Evolutionary conservation across 371 early-diverging fungal species (phyloP), one percentile per base, ranked within the genome.

Genomic region (Mucor sp.): DNA sequence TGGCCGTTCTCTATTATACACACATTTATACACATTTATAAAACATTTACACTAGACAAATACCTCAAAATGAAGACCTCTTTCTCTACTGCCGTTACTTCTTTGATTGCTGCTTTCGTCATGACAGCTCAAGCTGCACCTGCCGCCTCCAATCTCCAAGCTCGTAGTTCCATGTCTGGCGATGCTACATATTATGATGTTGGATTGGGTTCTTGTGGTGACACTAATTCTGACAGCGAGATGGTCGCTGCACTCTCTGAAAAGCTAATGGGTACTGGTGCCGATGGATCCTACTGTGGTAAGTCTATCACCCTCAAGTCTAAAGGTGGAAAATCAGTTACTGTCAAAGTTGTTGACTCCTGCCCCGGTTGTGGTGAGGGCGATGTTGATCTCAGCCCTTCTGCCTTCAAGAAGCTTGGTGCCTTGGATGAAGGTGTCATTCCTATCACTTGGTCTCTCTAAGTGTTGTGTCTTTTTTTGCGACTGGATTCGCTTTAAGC

Each of bases 281-380:
- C 41, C 5, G 41, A 41, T 41, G 41, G 41, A 41, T 41, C 41
- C 17, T 74, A 82, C 19, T 89, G 89, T 50, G 84, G 85, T 44
- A 74, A 81, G 65, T 15, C 41, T 9, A 74, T 82, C 28, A 78
- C 55, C 1, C 60, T 78, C 9, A 74, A 63, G 9, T 76, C 75
- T n/a, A 70, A 72, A 1, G 60, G 58, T 39, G 78, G 79, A 9
- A 47, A 47, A 47, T 64, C 68, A 6, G 83, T 85, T 28, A 76
- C 74, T n/a, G 85, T 79, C 27, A 80, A 27, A 0, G 74, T 85
- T n/a, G 78, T 84, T 23, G 88, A 88, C 65, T 81, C 82, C 3
- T 88, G 88, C 58, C 85, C 84, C 6, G 63, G 56, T 1, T 88
- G 88, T 65, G 37, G 21, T 4, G 15, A 35, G 11, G 83, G 81